These are phyloP conservation scores for Globisporangium canariense DNA, from an alignment of 352 stramenopile genomes.

Conservation along the genomic window DNA sequence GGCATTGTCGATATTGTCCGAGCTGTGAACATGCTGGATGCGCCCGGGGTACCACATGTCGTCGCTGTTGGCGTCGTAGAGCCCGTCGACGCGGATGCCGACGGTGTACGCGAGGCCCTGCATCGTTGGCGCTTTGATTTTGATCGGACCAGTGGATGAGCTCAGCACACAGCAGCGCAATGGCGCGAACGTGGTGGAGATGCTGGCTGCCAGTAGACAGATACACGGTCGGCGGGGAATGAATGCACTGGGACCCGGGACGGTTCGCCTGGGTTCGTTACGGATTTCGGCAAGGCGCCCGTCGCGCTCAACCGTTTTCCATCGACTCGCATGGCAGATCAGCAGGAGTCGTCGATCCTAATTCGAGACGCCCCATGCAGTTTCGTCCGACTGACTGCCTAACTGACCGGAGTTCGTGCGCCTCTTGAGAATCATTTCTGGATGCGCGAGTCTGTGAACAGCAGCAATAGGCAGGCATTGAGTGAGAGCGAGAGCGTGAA, in stretches of 20 bases:
- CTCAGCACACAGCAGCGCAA: not conserved
- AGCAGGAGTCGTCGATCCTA: not conserved
- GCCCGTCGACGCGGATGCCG: slow-evolving; percentile 64
- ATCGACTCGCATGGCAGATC: too few species aligned
- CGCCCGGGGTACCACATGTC: slow-evolving; percentile 76
- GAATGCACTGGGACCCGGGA: too few species aligned
- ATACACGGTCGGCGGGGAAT: too few species aligned
- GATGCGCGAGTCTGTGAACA: too few species aligned
- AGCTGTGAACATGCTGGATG: slow-evolving; percentile 31
- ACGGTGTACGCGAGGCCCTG: slow-evolving; percentile 24
- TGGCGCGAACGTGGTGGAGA: not conserved
- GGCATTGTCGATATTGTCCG: slow-evolving; percentile 10
- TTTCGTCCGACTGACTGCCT: not conserved
- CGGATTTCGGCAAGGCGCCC: too few species aligned
- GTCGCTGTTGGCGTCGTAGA: slow-evolving; percentile 79
- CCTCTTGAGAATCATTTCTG: not conserved
- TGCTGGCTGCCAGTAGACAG: not conserved
- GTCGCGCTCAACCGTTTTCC: too few species aligned
- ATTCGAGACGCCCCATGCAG: not conserved
- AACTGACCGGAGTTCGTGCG: too few species aligned
- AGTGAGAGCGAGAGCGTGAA: not conserved
- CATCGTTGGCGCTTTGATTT: slow-evolving; percentile 7
- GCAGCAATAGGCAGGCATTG: too few species aligned
- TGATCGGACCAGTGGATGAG: not conserved
- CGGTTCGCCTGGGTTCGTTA: too few species aligned